A percentile compares a stretch with the other conserved stretches of the same genome.
Conservation (phyloP, 2,329 filamentous ascomycete species). For the Aspergillus neoniger region DNA sequence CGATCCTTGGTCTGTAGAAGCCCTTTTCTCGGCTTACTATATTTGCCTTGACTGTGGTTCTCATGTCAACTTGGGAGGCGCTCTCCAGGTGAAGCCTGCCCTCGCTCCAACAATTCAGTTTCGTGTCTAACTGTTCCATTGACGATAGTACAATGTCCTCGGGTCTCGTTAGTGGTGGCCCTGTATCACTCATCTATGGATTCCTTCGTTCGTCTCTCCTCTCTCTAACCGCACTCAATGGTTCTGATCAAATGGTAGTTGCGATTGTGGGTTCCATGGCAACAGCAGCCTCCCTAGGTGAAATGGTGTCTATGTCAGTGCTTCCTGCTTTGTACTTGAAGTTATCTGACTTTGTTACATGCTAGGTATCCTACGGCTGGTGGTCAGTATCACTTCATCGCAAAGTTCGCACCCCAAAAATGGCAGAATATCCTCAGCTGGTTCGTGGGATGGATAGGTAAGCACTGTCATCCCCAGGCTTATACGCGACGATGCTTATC, state of each 20-base stretch:
- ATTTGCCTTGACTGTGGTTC: neutral
- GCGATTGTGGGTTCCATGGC: constrained; percentile 1
- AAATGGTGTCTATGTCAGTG: constrained; percentile 13
- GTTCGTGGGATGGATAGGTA: constrained; percentile 13
- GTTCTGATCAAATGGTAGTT: neutral
- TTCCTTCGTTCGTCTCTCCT: no score
- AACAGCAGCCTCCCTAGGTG: constrained; percentile 11
- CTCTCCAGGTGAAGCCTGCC: neutral
- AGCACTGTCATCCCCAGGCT: neutral
- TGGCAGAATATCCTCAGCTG: constrained; percentile 7
- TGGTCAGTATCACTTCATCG: constrained; percentile 15
- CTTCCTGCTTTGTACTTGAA: no score
- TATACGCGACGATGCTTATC: neutral
- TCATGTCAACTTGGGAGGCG: constrained; percentile 3
- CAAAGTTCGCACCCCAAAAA: neutral
- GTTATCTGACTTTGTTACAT: neutral
- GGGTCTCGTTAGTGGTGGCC: constrained; percentile 11
- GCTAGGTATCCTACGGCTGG: constrained; percentile 14
- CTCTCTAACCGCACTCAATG: no score
- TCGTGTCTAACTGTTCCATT: neutral
- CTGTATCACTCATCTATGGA: constrained; percentile 12
- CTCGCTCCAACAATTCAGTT: neutral
- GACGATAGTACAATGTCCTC: constrained; percentile 4
- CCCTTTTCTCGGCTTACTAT: neutral
- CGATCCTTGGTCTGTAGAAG: neutral